Evolutionary conservation across 164 flowering plant genomes (phyloP), one percentile per base, ranked within the genome.

Genomic region (Saururus chinensis): DNA sequence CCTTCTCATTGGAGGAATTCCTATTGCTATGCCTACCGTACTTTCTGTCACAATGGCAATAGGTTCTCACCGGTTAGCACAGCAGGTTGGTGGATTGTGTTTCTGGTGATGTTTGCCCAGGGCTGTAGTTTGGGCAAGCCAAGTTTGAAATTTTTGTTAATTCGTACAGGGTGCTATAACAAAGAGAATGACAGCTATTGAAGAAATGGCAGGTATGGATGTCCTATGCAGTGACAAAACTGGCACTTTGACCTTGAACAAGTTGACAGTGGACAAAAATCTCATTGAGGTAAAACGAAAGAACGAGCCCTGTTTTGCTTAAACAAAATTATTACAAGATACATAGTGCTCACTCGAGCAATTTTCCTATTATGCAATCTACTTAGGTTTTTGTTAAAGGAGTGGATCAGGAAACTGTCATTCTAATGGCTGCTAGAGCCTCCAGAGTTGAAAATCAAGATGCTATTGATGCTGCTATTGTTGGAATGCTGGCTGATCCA

Each of bases 131-230:
- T 4, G 9, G 24, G 13, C 19, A 22, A 42, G 37, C 14, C 25
- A 12, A 64, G 16, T 42, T 26, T 61, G 57, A 55, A 37, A 6
- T 30, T 14, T 22, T 22, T 61, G 45, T 16, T 62, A 40, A 64
- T 60, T 63, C 20, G 55, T 63, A 30, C 72, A 92, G 98, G 98
- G 98, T 56, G 96, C 98, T 40, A 92, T 92, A 59, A 86, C 95
- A 7, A 89, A 92, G 70, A 84, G 98, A 76, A 89, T 92, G 98
- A 92, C 96, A 49, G 96, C 98, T 19, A 89, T 92, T 48, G 96
- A 92, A 70, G 98, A 89, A 77, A 88, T 91, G 97, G 97, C 97
- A 0, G 96, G 96, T 57, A 88, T 88, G 98, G 96, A 91, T 73
- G 98, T 91, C 30, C 87, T 88, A 26, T 91, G 98, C 81, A 84